These are phyloP conservation scores for Epichloe gansuensis DNA, from an alignment of 2,329 filamentous ascomycete species.

Conservation along the genomic window DNA sequence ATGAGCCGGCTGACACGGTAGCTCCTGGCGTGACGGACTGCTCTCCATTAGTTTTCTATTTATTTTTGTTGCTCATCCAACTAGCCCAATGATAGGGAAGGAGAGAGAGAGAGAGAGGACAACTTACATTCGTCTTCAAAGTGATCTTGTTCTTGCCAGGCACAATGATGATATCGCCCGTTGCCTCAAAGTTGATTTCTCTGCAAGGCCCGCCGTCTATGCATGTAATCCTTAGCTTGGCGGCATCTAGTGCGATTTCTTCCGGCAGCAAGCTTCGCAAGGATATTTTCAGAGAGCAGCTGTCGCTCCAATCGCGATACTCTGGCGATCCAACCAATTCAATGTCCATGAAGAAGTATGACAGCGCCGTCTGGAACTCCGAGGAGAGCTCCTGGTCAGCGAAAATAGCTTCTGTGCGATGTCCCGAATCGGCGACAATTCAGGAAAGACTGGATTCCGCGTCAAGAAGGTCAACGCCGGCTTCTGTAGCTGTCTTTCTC, in stretches of 20 bases:
- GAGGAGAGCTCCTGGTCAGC: conserved; percentile 33
- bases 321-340: conserved; percentile 54
- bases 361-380: conserved; percentile 56
- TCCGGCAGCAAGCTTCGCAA: conserved; percentile 64
- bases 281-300: conserved; percentile 57
- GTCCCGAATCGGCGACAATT: conserved; percentile 31
- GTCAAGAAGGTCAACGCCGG: conserved; percentile 12
- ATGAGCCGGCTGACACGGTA: conserved; percentile 66
- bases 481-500: conserved; percentile 31
- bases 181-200: conserved; percentile 36
- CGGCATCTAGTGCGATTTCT: conserved; percentile 51
- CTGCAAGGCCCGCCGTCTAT: conserved; percentile 41
- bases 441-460: conserved; percentile 10
- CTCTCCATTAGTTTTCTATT: conserved; percentile 13
- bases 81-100: no score
- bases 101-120: neutral
- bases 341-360: conserved; percentile 61
- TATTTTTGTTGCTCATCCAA: neutral
- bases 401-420: conserved; percentile 35
- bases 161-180: conserved; percentile 20
- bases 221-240: conserved; percentile 51
- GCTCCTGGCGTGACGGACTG: conserved; percentile 53
- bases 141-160: conserved; percentile 36
- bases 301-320: conserved; percentile 61
- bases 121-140: conserved; percentile 24